A percentile compares a stretch with the other conserved stretches of the same genome.
Conservation (phyloP, 768 basidiomycete genomes). For the Russula vinacea region DNA sequence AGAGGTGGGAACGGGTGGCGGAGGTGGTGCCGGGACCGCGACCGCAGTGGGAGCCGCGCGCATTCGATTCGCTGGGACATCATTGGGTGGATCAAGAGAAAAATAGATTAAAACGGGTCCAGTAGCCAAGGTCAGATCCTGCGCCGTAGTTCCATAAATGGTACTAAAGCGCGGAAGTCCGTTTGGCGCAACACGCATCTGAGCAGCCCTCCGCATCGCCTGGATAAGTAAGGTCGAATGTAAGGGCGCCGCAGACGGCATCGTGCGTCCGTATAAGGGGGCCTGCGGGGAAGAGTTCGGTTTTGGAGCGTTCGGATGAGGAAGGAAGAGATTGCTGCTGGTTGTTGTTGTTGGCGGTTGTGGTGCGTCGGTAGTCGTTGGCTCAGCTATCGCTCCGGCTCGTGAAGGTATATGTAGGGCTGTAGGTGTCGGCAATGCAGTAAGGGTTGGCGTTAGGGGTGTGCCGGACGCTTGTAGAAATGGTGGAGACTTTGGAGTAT, state of each 20-base stretch:
- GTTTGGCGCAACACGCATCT: conserved; percentile 29
- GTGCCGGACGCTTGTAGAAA: background rate
- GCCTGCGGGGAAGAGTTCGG: conserved; percentile 43
- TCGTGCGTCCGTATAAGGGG: conserved; percentile 55
- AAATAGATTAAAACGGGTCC: conserved; percentile 64
- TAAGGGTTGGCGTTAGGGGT: background rate
- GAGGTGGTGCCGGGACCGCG: background rate
- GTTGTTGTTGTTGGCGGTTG: conserved; percentile 11
- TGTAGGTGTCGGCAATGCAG: conserved; percentile 12
- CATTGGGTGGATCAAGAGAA: conserved; percentile 48
- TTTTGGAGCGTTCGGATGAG: conserved; percentile 56
- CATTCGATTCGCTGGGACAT: conserved; percentile 35
- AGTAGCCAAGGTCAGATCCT: conserved; percentile 47
- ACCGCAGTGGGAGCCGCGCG: background rate
- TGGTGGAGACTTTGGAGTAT: conserved; percentile 34
- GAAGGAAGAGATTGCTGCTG: conserved; percentile 48
- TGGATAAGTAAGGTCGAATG: conserved; percentile 34
- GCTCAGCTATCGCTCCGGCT: conserved; percentile 25
- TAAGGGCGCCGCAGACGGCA: conserved; percentile 28
- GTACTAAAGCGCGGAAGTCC: conserved; percentile 45
- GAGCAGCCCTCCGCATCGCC: conserved; percentile 31
- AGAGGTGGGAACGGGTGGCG: conserved; percentile 21
- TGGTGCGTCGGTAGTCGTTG: background rate
- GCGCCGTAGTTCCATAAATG: conserved; percentile 56
- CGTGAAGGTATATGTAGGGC: conserved; percentile 19